Conservation (phyloP, 2,329 filamentous ascomycete species). For the Monosporascus sp. region DNA sequence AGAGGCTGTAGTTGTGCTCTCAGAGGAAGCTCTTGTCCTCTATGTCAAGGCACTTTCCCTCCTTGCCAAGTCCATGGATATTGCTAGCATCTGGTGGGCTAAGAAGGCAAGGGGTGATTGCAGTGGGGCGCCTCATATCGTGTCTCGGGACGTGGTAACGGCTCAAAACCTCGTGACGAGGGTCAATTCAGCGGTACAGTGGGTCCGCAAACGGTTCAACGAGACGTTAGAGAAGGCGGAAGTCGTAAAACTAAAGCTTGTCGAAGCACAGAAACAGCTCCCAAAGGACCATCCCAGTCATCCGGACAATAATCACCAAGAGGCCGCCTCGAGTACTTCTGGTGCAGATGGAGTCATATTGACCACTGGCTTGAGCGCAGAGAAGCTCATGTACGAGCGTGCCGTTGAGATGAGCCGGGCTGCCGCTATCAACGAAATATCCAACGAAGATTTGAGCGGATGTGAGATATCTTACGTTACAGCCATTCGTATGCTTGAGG, state of each 20-base stretch:
- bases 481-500: conserved; percentile 90
- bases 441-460: conserved; percentile 78
- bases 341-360: conserved; percentile 76
- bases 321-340: conserved; percentile 53
- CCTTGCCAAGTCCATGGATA: conserved; percentile 91
- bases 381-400: conserved; percentile 97
- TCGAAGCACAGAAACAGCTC: conserved; percentile 78
- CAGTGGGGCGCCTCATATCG: conserved; percentile 35
- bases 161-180: conserved; percentile 55
- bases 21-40: conserved; percentile 89
- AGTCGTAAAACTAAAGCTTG: conserved; percentile 80
- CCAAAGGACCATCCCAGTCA: conserved; percentile 83
- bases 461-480: conserved; percentile 93
- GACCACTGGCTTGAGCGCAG: conserved; percentile 84
- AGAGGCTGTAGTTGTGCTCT: conserved; percentile 80
- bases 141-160: conserved; percentile 35
- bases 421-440: conserved; percentile 92
- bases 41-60: conserved; percentile 93
- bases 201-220: conserved; percentile 91
- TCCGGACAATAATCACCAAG: conserved; percentile 67
- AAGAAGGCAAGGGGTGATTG: conserved; percentile 66
- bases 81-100: conserved; percentile 88
- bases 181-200: conserved; percentile 92
- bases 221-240: conserved; percentile 96
- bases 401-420: conserved; percentile 94